Evolutionary conservation across 345 rosid species (phyloP), one percentile per base, ranked within the genome.

Genomic region (Camelina laxa): DNA sequence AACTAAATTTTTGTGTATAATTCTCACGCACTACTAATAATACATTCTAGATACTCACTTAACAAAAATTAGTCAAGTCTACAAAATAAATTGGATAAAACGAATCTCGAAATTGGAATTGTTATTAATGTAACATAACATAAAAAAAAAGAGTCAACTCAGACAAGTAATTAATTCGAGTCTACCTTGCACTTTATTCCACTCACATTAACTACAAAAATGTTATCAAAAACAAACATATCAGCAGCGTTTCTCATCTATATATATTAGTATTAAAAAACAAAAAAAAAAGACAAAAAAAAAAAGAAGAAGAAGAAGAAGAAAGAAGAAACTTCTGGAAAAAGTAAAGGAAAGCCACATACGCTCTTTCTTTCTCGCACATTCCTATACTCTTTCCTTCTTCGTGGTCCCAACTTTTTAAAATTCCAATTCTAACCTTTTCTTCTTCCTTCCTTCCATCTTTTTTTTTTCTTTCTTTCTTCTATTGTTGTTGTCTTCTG

Each of bases 271-370:
- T n/a, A n/a, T n/a, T n/a, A n/a, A n/a, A n/a, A n/a, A n/a, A n/a
- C n/a, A n/a, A n/a, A n/a, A n/a, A n/a, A n/a, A n/a, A n/a, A n/a
- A n/a, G n/a, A n/a, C n/a, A 35, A 7, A 35, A 7, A 35, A 35
- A 9, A 41, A 8, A 5, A 53, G 4, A 50, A 16, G 31, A 33
- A 68, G 4, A 30, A 44, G 45, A 44, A 42, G 55, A 64, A 54
- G 60, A 17, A 20, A 36, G 42, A 38, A 15, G 72, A 86, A 86
- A 84, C 75, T 86, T 88, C 89, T 77, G 87, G 86, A 86, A 83
- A 77, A 80, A 73, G 80, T 1, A 24, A 63, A 79, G 39, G 54
- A 27, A 61, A 69, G 74, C 65, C 74, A 75, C 70, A 27, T 73
- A 57, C 69, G 22, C 75, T 24, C 80, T 79, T 42, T n/a, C n/a